These are phyloP conservation scores for Cupressus sempervirens DNA, from an alignment of 75 land plant genomes.

Conservation along the genomic window DNA sequence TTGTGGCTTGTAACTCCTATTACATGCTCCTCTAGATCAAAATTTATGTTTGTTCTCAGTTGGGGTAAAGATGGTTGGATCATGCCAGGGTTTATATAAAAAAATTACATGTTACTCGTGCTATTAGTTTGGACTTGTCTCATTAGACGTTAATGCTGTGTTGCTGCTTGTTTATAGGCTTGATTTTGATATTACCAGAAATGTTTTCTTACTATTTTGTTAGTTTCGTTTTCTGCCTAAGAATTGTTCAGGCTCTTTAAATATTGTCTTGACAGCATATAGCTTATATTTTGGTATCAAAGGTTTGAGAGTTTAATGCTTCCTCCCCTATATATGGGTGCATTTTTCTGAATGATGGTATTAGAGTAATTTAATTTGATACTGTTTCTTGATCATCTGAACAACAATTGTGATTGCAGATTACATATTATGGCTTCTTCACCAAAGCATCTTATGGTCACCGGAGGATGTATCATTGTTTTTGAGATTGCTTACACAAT, in stretches of 20 bases:
- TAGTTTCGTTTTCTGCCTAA: neutral
- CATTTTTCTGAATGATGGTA: neutral
- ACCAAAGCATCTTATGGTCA: slow-evolving; percentile 81
- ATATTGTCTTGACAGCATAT: neutral
- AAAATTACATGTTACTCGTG: neutral
- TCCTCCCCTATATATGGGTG: neutral
- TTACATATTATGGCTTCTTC: slow-evolving; percentile 81
- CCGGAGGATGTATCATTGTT: slow-evolving; percentile 68
- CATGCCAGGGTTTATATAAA: neutral
- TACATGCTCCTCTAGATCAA: neutral
- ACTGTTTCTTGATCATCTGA: neutral
- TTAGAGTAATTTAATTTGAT: neutral
- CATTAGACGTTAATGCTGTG: neutral
- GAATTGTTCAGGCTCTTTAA: neutral
- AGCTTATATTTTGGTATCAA: neutral
- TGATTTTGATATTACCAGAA: neutral
- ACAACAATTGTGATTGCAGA: slow-evolving; percentile 28
- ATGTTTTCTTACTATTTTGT: neutral
- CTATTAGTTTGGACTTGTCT: neutral
- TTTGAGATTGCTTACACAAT: slow-evolving; percentile 69
- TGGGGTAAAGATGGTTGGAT: neutral
- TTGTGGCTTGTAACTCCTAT: neutral
- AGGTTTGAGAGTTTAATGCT: neutral
- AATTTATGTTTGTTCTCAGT: neutral
- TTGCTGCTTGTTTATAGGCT: neutral